A percentile compares a stretch with the other conserved stretches of the same genome.
Evolutionary conservation across 441 rosid species (phyloP).

Genomic region (Capsella rubella): DNA sequence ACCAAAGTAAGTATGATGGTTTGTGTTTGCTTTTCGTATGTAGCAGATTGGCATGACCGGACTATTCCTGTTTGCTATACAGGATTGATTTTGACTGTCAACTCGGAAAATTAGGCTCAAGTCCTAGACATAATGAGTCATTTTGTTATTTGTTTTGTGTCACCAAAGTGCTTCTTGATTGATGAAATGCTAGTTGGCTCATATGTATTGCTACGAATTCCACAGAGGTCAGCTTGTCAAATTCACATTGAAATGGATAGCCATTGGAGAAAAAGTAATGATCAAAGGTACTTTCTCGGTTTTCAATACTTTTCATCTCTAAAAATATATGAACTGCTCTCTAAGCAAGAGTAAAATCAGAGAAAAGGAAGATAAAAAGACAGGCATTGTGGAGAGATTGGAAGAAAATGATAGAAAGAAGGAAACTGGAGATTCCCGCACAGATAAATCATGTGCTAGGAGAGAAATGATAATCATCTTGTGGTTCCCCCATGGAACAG

Average conservation of each 20-base stretch:
- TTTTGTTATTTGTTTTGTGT: constrained; percentile 21
- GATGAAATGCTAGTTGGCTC: not conserved
- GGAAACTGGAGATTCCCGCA: constrained; percentile 9
- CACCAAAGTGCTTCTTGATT: constrained; percentile 14
- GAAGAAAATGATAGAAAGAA: constrained; percentile 6
- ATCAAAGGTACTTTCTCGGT: constrained; percentile 35
- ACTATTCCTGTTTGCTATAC: constrained; percentile 31
- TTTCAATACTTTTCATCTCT: constrained; percentile 29
- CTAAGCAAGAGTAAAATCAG: constrained; percentile 23
- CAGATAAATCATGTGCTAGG: constrained; percentile 26
- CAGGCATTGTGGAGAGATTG: constrained; percentile 21
- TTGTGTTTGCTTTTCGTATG: not conserved
- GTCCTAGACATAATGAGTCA: constrained; percentile 24
- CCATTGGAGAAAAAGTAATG: constrained; percentile 31
- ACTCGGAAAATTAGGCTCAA: constrained; percentile 23
- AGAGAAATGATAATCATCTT: constrained; percentile 30
- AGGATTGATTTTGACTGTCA: constrained; percentile 50
- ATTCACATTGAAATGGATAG: constrained; percentile 49
- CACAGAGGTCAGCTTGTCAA: constrained; percentile 51
- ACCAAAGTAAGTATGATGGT: constrained; percentile 50
- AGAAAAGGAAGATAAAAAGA: not conserved
- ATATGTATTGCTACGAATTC: constrained; percentile 46
- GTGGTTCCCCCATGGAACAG: constrained; percentile 24
- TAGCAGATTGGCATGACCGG: constrained; percentile 5
- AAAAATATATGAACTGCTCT: constrained; percentile 1